These are phyloP conservation scores for Hymenotorrendiella dingleyae DNA, from an alignment of 2,329 filamentous ascomycete genomes.

Conservation along the genomic window DNA sequence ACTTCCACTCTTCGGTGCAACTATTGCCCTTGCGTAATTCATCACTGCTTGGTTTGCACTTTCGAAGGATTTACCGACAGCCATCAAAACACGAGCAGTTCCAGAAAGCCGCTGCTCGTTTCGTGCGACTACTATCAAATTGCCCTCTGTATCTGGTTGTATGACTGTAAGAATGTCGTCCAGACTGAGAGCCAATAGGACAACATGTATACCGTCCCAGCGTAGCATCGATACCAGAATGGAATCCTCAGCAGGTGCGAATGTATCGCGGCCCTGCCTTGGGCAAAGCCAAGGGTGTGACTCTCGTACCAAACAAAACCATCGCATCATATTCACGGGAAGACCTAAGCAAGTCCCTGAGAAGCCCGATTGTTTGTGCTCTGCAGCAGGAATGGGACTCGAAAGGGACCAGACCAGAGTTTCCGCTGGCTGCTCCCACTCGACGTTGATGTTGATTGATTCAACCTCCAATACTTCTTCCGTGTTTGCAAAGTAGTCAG, in stretches of 20 bases:
- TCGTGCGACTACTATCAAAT: slow-evolving; percentile 1
- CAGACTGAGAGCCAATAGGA: slow-evolving; percentile 11
- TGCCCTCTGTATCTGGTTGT: slow-evolving; percentile 6
- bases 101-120: slow-evolving; percentile 6
- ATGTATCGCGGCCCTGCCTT: background rate
- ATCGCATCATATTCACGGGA: slow-evolving; percentile 3
- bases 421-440: background rate
- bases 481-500: background rate
- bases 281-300: slow-evolving; percentile 9
- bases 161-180: slow-evolving; percentile 7
- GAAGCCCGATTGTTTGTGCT: slow-evolving; percentile 3
- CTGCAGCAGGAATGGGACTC: slow-evolving; percentile 5
- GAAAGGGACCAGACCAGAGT: slow-evolving; percentile 4
- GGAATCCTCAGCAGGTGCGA: slow-evolving; percentile 8
- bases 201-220: slow-evolving; percentile 9
- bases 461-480: background rate
- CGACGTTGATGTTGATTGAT: background rate
- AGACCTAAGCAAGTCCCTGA: background rate
- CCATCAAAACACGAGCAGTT: slow-evolving; percentile 3
- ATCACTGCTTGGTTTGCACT: slow-evolving; percentile 8
- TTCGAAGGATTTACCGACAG: slow-evolving; percentile 8
- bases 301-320: slow-evolving; percentile 10
- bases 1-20: background rate
- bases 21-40: slow-evolving; percentile 5
- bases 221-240: slow-evolving; percentile 12